Conservation (phyloP, 202 grass and related monocot genomes). For the Musa balbisiana region DNA sequence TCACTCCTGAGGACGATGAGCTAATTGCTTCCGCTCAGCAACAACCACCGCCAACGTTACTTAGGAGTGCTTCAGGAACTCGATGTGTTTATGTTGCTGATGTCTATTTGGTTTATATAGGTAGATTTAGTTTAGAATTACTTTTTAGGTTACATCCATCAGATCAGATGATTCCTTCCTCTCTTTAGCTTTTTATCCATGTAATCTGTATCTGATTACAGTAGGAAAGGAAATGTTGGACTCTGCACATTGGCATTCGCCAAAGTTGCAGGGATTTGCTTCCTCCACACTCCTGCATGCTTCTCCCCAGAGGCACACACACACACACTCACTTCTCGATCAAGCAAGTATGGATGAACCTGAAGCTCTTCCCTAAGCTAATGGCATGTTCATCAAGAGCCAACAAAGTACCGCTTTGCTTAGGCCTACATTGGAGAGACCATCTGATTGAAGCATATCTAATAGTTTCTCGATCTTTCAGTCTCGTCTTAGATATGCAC, state of each 20-base stretch:
- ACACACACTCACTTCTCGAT: neutral
- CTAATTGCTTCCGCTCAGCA: no score
- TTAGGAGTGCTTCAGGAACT: no score
- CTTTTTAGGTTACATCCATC: no score
- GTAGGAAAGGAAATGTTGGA: no score
- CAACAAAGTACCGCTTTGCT: neutral
- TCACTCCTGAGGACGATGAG: no score
- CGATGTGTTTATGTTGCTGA: no score
- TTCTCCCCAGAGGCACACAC: neutral
- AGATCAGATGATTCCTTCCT: no score
- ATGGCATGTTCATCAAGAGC: neutral
- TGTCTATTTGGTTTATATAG: no score
- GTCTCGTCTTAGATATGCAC: neutral
- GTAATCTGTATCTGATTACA: no score
- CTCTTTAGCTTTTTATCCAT: no score
- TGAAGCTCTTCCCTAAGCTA: neutral
- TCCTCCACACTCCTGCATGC: neutral
- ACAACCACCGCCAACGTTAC: no score
- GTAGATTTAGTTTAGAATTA: no score
- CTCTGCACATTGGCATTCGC: slow-evolving; percentile 11
- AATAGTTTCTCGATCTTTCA: neutral
- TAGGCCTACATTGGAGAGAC: neutral
- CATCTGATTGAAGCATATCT: neutral
- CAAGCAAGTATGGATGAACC: neutral
- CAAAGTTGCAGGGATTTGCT: slow-evolving; percentile 14